Evolutionary conservation across 441 rosid genomes (phyloP).

Genomic region (Brassica hybrid): DNA sequence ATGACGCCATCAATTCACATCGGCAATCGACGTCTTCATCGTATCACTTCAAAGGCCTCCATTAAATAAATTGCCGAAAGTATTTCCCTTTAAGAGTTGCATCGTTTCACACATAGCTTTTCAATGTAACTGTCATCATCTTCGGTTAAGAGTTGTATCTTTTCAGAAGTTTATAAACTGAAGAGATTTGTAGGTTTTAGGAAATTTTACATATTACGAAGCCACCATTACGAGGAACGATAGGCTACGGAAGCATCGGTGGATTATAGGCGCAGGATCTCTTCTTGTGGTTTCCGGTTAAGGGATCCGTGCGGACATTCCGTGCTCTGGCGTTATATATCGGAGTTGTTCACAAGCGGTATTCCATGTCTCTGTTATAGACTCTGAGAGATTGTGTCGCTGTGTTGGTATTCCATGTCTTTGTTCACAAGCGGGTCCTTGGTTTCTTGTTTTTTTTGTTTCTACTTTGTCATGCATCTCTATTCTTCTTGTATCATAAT

Average conservation of each 20-base stretch:
- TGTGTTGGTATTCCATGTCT: not conserved
- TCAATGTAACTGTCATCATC: no score
- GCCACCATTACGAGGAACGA: constrained; percentile 62
- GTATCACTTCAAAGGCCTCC: no score
- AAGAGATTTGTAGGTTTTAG: no score
- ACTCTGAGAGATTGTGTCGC: constrained; percentile 75
- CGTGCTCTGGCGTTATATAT: constrained; percentile 88
- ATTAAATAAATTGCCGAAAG: no score
- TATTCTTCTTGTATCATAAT: not conserved
- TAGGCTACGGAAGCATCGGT: constrained; percentile 34
- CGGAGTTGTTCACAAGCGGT: constrained; percentile 81
- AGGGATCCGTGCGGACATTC: constrained; percentile 83
- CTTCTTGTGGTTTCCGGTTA: constrained; percentile 91
- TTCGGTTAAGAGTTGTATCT: no score
- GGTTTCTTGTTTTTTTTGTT: not conserved
- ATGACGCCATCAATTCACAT: no score
- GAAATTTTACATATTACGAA: constrained; percentile 49
- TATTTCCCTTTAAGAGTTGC: no score
- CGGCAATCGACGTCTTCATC: no score
- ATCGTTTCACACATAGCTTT: no score
- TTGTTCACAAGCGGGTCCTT: no score
- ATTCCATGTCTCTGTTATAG: constrained; percentile 79
- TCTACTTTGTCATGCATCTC: constrained; percentile 5
- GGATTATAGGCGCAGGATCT: constrained; percentile 75
- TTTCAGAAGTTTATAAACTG: no score